Conservation (phyloP, 306 rosid species). For the Quercus robur region DNA sequence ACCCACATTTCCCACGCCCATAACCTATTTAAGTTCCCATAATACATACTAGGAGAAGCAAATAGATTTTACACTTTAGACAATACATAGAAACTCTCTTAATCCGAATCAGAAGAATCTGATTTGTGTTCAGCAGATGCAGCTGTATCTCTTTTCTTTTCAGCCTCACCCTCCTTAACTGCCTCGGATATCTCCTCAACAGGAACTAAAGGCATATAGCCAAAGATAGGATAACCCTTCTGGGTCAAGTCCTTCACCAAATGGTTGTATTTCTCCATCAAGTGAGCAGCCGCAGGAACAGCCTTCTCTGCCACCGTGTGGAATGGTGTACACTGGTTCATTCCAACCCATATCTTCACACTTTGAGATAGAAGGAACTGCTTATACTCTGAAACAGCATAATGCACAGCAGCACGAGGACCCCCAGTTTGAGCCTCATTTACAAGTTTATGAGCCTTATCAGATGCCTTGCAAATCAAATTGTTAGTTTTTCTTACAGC, state of each 20-base stretch:
- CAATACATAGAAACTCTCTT: neutral
- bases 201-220: conserved; percentile 71
- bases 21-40: neutral
- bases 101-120: conserved; percentile 44
- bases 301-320: conserved; percentile 53
- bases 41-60: neutral
- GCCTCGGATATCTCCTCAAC: conserved; percentile 49
- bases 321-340: conserved; percentile 43
- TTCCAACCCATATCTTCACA: conserved; percentile 48
- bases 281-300: conserved; percentile 43
- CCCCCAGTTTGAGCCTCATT: conserved; percentile 53
- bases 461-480: conserved; percentile 30
- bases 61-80: neutral
- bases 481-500: conserved; percentile 25
- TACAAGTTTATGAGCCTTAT: conserved; percentile 37
- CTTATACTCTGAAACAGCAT: conserved; percentile 55
- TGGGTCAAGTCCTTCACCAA: conserved; percentile 35
- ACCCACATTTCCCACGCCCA: conserved; percentile 10
- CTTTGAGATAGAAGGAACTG: conserved; percentile 37
- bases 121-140: conserved; percentile 15
- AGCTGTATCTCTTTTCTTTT: conserved; percentile 20
- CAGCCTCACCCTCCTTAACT: conserved; percentile 33
- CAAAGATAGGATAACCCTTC: conserved; percentile 50
- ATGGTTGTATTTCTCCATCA: conserved; percentile 59
- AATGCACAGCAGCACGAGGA: conserved; percentile 49